phyloP scores from a whole-genome alignment of 495 filamentous ascomycete genomes.

The Aspergillus egyptiacus region DNA sequence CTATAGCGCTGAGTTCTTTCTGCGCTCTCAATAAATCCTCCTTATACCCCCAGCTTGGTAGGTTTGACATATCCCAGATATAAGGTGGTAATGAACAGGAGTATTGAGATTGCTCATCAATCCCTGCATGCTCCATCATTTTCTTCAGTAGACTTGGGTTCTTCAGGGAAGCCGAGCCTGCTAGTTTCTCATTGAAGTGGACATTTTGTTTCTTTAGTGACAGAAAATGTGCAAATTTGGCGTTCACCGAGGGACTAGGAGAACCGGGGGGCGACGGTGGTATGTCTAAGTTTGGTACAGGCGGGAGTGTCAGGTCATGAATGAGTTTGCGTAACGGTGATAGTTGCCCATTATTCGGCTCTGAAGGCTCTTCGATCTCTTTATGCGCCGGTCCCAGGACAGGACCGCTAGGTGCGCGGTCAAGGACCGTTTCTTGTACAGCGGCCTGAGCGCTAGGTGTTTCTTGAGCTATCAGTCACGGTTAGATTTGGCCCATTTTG shows the following conservation, averaged over 20 bases:
- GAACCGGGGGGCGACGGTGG: constrained; percentile 79
- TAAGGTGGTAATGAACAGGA: constrained; percentile 61
- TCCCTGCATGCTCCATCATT: constrained; percentile 72
- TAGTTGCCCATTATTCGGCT: constrained; percentile 35
- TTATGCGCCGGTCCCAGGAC: constrained; percentile 41
- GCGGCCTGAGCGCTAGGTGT: not conserved
- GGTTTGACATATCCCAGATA: constrained; percentile 59
- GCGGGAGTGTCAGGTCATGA: constrained; percentile 80
- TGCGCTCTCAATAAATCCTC: constrained; percentile 64
- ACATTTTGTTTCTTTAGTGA: constrained; percentile 75
- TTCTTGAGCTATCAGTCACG: constrained; percentile 2
- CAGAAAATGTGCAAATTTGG: constrained; percentile 80
- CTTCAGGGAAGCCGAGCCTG: constrained; percentile 60
- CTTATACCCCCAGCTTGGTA: constrained; percentile 68
- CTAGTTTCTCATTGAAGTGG: constrained; percentile 86
- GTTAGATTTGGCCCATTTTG: not conserved
- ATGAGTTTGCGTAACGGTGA: constrained; percentile 58
- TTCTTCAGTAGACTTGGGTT: constrained; percentile 79
- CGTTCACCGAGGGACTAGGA: constrained; percentile 55
- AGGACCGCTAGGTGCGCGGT: constrained; percentile 32
- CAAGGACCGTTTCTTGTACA: not conserved
- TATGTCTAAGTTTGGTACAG: constrained; percentile 70
- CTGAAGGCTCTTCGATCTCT: constrained; percentile 16
- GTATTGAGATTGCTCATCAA: constrained; percentile 66
- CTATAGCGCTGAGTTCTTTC: constrained; percentile 51